These are phyloP conservation scores for Wallacemonas sp. DNA, from an alignment of 208 protist species.

Conservation along the genomic window DNA sequence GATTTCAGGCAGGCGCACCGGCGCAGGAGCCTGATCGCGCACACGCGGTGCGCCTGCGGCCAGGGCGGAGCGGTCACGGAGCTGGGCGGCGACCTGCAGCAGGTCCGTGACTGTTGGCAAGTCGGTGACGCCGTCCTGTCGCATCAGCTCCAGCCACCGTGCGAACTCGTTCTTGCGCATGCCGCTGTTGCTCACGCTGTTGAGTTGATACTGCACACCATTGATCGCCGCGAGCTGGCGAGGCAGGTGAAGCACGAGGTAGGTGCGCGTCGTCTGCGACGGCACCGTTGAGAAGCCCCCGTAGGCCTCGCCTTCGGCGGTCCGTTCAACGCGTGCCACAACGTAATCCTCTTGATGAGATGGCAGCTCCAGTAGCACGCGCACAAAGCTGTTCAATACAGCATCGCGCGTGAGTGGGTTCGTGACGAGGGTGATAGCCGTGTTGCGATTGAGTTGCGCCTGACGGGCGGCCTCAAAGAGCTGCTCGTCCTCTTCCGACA, in stretches of 20 bases:
- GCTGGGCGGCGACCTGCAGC: constrained; percentile 23
- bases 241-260: constrained; percentile 61
- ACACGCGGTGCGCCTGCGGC: background rate
- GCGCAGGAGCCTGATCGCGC: background rate
- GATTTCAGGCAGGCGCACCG: background rate
- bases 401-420: constrained; percentile 18
- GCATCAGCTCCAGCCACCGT: constrained; percentile 56
- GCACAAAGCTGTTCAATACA: constrained; percentile 65
- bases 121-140: constrained; percentile 15
- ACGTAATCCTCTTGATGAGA: constrained; percentile 63
- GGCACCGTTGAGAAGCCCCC: constrained; percentile 62
- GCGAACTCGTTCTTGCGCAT: constrained; percentile 74
- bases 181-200: constrained; percentile 81
- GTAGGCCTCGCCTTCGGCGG: constrained; percentile 57
- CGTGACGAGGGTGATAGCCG: constrained; percentile 60
- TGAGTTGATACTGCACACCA: constrained; percentile 75
- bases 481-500: constrained; percentile 40
- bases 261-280: constrained; percentile 44
- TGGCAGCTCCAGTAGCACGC: constrained; percentile 71
- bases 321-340: constrained; percentile 53
- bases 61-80: constrained; percentile 18
- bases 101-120: constrained; percentile 42
- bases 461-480: constrained; percentile 57
- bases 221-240: constrained; percentile 57
- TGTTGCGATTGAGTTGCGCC: constrained; percentile 75